Percentiles rank a stretch among this genome's conserved stretches.
Evolutionary conservation across 176 grass and related monocot genomes (phyloP).

Genomic region (Avena sativa): DNA sequence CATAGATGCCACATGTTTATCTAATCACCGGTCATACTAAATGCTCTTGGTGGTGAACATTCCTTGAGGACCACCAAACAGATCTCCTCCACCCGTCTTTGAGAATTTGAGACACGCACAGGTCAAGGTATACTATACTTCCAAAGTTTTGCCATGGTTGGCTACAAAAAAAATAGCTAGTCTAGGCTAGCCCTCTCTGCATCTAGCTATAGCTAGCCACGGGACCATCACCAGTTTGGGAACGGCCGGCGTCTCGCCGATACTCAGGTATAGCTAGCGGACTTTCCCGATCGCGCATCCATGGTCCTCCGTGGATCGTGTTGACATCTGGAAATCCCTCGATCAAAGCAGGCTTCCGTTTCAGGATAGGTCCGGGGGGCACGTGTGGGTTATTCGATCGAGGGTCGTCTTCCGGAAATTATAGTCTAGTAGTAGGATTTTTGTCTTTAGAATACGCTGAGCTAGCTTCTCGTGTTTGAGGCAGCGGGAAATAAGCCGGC

Average conservation of each 20-base stretch:
- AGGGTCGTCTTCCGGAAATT: not conserved
- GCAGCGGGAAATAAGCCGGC: slow-evolving; percentile 28
- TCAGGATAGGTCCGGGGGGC: not conserved
- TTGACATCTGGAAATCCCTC: slow-evolving; percentile 9
- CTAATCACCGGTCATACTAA: slow-evolving; percentile 40
- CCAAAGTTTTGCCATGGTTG: slow-evolving; percentile 4
- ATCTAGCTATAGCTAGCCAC: not conserved
- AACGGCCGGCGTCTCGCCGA: not conserved
- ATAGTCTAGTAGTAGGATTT: not conserved
- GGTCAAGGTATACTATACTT: not conserved
- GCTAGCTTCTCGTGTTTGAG: slow-evolving; percentile 46
- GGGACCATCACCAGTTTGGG: slow-evolving; percentile 41
- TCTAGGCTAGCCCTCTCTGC: slow-evolving; percentile 12
- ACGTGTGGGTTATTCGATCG: not conserved
- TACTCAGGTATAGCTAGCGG: not conserved
- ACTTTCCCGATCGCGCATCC: not conserved
- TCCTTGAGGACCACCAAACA: slow-evolving; percentile 50
- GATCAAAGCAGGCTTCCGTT: slow-evolving; percentile 35
- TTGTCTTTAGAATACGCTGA: too few species aligned
- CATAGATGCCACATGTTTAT: not conserved
- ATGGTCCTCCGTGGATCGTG: slow-evolving; percentile 5
- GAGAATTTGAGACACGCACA: slow-evolving; percentile 25
- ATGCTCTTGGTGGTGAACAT: slow-evolving; percentile 25
- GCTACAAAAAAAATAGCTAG: slow-evolving; percentile 22
- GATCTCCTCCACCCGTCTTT: not conserved